Evolutionary conservation across 1,284 basidiomycete species (phyloP), one percentile per base, ranked within the genome.

Genomic region (Ustilago nuda): DNA sequence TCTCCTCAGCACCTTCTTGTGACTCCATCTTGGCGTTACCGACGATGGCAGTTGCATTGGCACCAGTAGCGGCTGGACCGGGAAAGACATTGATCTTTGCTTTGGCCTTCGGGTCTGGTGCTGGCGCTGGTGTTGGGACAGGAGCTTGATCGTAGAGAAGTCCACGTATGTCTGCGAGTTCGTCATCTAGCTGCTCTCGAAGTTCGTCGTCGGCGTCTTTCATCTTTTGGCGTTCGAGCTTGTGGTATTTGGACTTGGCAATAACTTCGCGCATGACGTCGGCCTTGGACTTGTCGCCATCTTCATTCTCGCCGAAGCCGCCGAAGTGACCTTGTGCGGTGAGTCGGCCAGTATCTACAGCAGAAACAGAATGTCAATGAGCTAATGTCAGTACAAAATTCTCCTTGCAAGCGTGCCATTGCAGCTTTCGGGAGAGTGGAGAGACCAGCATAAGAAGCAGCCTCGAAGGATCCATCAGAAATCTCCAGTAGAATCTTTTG

Each of bases 191-290:
- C 85, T 94, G 90, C 78, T 93, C 91, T 61, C 97, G 92, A 19
- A 95, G 88, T 76, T 92, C 92, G 30, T 95, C 94, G 81, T 94
- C 94, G 78, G 92, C 88, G 76, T 95, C 93, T 76, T 91, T 91
- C 86, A 94, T 92, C 82, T 92, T 90, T 89, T 98, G 95, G 46
- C 96, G 90, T 78, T 91, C 91, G 66, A 92, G 87, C 94, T 98
- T 85, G 61, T 80, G 81, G 37, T 79, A 66, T 87, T 99, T 99
- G 87, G 94, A 96, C 87, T 99, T 99, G 13, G 94, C 93, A 56
- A 99, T 95, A 57, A 99, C 92, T 86, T 99, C 97, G 1, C 93
- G 91, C 97, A 99, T 99, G 71, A 98, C 94, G 85, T 99, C 95
- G 4, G 93, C 92, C 87, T 98, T 98, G 17, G 92, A 72, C 59